phyloP scores from a whole-genome alignment of 352 stramenopile genomes.

The Blastocystis sp. region DNA sequence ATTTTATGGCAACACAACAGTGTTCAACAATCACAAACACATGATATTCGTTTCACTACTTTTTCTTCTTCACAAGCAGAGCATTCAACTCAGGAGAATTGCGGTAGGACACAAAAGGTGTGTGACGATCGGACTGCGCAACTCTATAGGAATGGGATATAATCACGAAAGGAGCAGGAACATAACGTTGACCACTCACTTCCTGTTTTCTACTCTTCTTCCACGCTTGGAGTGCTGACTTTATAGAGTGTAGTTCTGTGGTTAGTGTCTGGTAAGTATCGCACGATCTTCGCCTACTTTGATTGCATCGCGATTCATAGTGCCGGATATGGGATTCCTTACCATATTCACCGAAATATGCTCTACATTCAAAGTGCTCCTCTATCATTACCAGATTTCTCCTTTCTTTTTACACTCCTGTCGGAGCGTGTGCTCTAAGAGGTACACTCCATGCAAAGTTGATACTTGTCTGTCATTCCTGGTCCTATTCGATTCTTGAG shows the following conservation, averaged over 20 bases:
- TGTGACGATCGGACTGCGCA: background rate
- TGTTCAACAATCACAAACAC: background rate
- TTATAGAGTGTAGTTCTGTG: background rate
- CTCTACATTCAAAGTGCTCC: no score
- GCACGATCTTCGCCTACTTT: background rate
- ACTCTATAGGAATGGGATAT: background rate
- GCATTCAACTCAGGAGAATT: background rate
- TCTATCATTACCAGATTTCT: no score
- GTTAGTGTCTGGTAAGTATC: background rate
- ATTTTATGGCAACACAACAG: background rate
- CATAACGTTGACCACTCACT: background rate
- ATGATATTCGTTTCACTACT: background rate
- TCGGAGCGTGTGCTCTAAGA: no score
- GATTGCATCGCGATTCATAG: background rate
- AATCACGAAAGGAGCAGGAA: constrained; percentile 8
- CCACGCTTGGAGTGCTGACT: background rate
- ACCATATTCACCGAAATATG: no score
- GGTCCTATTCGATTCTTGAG: no score
- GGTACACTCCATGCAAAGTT: no score
- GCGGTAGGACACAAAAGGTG: background rate
- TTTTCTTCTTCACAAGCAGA: background rate
- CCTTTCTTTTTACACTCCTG: no score
- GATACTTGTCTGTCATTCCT: no score
- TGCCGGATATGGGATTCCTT: background rate
- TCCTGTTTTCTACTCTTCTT: background rate